These are phyloP conservation scores for Stipa capillata DNA, from an alignment of 176 grass and related monocot species.

Conservation along the genomic window DNA sequence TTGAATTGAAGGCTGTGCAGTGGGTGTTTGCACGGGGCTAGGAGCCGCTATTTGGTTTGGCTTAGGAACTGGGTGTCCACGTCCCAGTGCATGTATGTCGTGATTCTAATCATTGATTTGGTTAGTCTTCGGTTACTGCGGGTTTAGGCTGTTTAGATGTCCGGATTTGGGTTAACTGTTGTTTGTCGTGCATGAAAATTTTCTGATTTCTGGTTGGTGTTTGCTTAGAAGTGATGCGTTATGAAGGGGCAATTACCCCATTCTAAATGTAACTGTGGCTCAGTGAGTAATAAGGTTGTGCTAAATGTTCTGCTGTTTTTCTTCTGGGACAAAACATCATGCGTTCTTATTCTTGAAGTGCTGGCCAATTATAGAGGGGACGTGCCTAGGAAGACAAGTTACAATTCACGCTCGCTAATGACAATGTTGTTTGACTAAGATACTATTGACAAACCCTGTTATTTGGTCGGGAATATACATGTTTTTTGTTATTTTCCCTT, in stretches of 20 bases:
- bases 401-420: too few relatives aligned
- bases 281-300: too few relatives aligned
- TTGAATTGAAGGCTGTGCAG: neutral
- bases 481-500: too few relatives aligned
- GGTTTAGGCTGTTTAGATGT: neutral
- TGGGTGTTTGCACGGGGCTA: neutral
- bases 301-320: neutral
- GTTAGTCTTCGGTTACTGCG: neutral
- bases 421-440: too few relatives aligned
- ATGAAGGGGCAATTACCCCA: neutral
- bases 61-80: neutral
- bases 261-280: too few relatives aligned
- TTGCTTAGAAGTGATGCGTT: too few relatives aligned
- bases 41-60: too few relatives aligned
- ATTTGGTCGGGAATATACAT: neutral
- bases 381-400: too few relatives aligned
- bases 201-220: too few relatives aligned
- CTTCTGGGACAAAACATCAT: too few relatives aligned
- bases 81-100: neutral
- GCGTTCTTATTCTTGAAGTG: too few relatives aligned
- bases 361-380: too few relatives aligned
- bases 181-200: neutral
- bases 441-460: neutral
- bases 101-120: neutral
- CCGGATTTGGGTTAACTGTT: neutral